A percentile compares a stretch with the other conserved stretches of the same genome.
phyloP scores from a whole-genome alignment of 306 rosid genomes.

The Ochetophila trinervis region DNA sequence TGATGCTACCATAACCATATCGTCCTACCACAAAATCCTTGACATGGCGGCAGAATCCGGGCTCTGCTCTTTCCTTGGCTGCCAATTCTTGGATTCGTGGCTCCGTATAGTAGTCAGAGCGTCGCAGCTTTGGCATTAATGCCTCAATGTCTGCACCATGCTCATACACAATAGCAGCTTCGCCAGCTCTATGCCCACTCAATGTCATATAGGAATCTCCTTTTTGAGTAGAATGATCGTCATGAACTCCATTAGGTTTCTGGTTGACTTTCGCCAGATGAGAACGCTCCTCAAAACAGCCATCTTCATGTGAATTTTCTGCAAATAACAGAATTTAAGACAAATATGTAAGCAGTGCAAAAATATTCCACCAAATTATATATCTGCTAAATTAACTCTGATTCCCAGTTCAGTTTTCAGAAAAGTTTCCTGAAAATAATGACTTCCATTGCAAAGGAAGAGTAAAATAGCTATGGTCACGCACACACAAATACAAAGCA shows the following conservation, averaged over 20 bases:
- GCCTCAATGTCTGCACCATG: slow-evolving; percentile 98
- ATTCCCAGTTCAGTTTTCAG: background rate
- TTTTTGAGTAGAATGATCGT: slow-evolving; percentile 58
- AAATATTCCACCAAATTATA: background rate
- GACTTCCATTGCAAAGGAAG: too few species aligned
- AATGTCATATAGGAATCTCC: slow-evolving; percentile 66
- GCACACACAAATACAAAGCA: too few species aligned
- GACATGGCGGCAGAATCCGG: slow-evolving; percentile 81
- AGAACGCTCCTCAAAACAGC: slow-evolving; percentile 40
- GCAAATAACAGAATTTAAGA: slow-evolving; percentile 24
- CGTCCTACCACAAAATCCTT: slow-evolving; percentile 91
- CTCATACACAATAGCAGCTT: slow-evolving; percentile 96
- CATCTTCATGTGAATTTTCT: slow-evolving; percentile 51
- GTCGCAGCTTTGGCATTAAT: slow-evolving; percentile 90
- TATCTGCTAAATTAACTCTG: background rate
- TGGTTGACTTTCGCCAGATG: slow-evolving; percentile 41
- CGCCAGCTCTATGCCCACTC: slow-evolving; percentile 94
- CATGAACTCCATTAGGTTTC: slow-evolving; percentile 54
- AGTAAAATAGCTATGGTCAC: too few species aligned
- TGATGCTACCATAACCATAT: slow-evolving; percentile 84
- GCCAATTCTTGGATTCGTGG: slow-evolving; percentile 92
- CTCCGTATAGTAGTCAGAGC: slow-evolving; percentile 82
- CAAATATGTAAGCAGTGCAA: background rate
- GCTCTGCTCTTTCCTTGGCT: slow-evolving; percentile 95
- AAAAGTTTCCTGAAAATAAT: background rate